Evolutionary conservation across 208 protist species (phyloP).

Genomic region (Tetramitus jugosus): DNA sequence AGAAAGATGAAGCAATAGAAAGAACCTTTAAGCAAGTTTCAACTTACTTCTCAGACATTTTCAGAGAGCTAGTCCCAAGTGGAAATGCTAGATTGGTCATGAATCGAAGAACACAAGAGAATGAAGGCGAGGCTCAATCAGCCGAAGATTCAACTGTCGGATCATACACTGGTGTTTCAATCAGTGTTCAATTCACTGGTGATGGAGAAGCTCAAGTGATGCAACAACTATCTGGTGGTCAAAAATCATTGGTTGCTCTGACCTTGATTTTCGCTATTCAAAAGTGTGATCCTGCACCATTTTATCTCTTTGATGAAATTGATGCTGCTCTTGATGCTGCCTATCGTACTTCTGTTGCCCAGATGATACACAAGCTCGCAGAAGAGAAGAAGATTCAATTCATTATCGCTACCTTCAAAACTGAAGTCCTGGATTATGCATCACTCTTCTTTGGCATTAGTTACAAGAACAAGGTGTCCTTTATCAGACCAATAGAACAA

Average conservation of each 20-base stretch:
- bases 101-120: constrained; percentile 24
- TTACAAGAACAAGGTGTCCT: constrained; percentile 85
- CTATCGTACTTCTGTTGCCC: constrained; percentile 77
- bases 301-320: constrained; percentile 99
- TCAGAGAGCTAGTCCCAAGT: constrained; percentile 82
- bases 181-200: constrained; percentile 76
- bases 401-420: constrained; percentile 94
- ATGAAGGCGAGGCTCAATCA: constrained; percentile 26
- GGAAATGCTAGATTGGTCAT: constrained; percentile 64
- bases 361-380: constrained; percentile 80
- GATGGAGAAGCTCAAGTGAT: constrained; percentile 52
- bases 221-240: constrained; percentile 87
- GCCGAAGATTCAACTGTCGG: constrained; percentile 42
- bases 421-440: constrained; percentile 82
- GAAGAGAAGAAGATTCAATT: constrained; percentile 80
- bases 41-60: constrained; percentile 90
- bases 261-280: constrained; percentile 99
- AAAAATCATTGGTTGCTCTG: constrained; percentile 97
- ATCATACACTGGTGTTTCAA: constrained; percentile 74
- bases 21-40: constrained; percentile 92
- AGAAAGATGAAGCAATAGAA: constrained; percentile 93
- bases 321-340: constrained; percentile 92
- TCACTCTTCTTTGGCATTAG: constrained; percentile 86
- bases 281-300: constrained; percentile 93
- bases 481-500: constrained; percentile 49